A percentile compares a stretch with the other conserved stretches of the same genome.
These are phyloP conservation scores for Alternaria ethzedia DNA, from an alignment of 2,329 filamentous ascomycete genomes.

Conservation along the genomic window DNA sequence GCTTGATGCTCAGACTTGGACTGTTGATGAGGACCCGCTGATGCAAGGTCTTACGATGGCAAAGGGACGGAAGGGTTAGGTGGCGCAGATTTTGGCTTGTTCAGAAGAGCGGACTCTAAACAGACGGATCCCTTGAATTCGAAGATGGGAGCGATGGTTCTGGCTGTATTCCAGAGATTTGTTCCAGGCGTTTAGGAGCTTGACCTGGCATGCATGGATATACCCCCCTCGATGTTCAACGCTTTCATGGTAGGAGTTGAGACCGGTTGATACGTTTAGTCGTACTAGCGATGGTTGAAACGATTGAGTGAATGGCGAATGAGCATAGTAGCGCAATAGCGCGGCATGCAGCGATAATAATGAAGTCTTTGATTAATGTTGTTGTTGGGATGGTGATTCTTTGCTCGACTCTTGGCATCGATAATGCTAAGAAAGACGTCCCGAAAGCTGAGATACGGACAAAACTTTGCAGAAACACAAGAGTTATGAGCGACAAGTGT, in stretches of 20 bases:
- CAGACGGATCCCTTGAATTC: background rate
- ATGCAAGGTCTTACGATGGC: background rate
- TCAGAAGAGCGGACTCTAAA: background rate
- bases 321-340: background rate
- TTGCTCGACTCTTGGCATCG: background rate
- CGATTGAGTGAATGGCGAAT: background rate
- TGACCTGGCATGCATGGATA: background rate
- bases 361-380: background rate
- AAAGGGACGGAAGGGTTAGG: background rate
- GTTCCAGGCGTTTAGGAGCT: background rate
- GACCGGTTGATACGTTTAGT: background rate
- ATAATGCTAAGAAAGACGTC: background rate
- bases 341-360: background rate
- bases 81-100: background rate
- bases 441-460: too few species aligned
- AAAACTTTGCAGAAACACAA: too few species aligned
- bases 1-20: constrained; percentile 13
- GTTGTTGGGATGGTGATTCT: background rate
- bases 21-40: constrained; percentile 3
- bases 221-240: background rate
- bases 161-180: too few species aligned
- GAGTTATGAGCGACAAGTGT: background rate
- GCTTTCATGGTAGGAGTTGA: background rate
- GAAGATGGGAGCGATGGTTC: background rate
- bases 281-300: background rate